Percentiles rank a stretch among this genome's conserved stretches.
Conservation (phyloP, 2,329 filamentous ascomycete species). For the Lasiodiplodia citricola region DNA sequence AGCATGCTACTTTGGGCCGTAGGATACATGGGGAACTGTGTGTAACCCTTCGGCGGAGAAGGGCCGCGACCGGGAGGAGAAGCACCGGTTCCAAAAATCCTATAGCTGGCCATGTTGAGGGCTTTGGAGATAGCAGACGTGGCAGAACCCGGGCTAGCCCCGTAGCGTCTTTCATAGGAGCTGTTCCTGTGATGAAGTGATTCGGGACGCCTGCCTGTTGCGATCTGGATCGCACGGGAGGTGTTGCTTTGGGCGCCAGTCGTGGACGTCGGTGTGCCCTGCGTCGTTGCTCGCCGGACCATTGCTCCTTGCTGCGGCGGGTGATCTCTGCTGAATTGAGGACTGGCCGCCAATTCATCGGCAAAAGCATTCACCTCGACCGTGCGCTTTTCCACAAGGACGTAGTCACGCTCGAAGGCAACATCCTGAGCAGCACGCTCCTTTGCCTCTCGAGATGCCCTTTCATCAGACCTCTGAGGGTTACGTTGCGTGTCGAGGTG, state of each 20-base stretch:
- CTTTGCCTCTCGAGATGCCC: constrained; percentile 53
- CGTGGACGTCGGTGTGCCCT: constrained; percentile 70
- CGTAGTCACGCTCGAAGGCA: constrained; percentile 90
- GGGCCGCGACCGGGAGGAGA: constrained; percentile 66
- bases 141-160: constrained; percentile 73
- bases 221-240: constrained; percentile 76
- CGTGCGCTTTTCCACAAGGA: constrained; percentile 91
- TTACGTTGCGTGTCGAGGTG: constrained; percentile 50
- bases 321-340: constrained; percentile 58
- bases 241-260: constrained; percentile 72
- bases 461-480: constrained; percentile 46
- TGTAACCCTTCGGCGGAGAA: constrained; percentile 77
- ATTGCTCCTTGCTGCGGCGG: constrained; percentile 65
- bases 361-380: constrained; percentile 98
- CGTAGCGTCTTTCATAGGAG: constrained; percentile 83
- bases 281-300: constrained; percentile 77
- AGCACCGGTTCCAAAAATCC: constrained; percentile 74
- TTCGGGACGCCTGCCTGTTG: constrained; percentile 68
- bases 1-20: constrained; percentile 71
- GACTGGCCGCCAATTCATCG: constrained; percentile 88
- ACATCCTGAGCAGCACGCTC: constrained; percentile 82
- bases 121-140: constrained; percentile 94
- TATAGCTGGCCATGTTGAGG: constrained; percentile 86
- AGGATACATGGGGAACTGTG: constrained; percentile 84
- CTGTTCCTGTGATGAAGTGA: constrained; percentile 70